Percentiles rank a stretch among this genome's conserved stretches.
Conservation (phyloP, 192 early-diverging fungal genomes). For the Chytriomyces sp. region DNA sequence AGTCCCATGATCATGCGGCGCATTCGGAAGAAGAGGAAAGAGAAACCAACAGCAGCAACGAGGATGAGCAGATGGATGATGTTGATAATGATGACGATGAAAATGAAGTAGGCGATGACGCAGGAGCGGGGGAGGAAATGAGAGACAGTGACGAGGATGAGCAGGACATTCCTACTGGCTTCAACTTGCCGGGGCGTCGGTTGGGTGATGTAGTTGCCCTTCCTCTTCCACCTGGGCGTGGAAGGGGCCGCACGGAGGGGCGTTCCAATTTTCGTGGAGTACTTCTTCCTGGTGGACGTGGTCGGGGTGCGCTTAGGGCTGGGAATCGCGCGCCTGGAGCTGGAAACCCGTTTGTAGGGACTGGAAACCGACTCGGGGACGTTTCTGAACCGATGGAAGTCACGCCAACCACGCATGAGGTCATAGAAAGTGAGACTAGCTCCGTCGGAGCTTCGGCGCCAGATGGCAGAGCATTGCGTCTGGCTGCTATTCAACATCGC, state of each 20-base stretch:
- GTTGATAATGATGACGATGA: conserved; percentile 3
- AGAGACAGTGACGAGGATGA: neutral
- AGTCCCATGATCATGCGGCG: neutral
- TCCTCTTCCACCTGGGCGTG: neutral
- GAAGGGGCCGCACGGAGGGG: neutral
- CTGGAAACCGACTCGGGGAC: neutral
- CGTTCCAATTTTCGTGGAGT: no score
- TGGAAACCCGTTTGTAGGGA: neutral
- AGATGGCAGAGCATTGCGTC: conserved; percentile 3
- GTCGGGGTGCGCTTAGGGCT: neutral
- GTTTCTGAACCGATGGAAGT: neutral
- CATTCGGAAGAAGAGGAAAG: neutral
- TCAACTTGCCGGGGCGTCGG: neutral
- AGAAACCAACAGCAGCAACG: neutral
- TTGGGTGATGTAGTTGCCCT: neutral
- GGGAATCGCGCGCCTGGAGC: neutral
- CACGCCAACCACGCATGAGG: neutral
- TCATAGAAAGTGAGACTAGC: neutral
- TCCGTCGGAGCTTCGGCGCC: neutral
- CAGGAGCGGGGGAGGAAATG: neutral
- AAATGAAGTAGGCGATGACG: neutral
- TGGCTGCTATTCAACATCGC: conserved; percentile 17
- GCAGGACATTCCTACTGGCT: neutral
- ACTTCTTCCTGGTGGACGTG: neutral
- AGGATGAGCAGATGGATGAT: neutral